Percentiles rank a stretch among this genome's conserved stretches.
Evolutionary conservation across 179 eudicot species (phyloP).

Genomic region (Spinacia oleracea): DNA sequence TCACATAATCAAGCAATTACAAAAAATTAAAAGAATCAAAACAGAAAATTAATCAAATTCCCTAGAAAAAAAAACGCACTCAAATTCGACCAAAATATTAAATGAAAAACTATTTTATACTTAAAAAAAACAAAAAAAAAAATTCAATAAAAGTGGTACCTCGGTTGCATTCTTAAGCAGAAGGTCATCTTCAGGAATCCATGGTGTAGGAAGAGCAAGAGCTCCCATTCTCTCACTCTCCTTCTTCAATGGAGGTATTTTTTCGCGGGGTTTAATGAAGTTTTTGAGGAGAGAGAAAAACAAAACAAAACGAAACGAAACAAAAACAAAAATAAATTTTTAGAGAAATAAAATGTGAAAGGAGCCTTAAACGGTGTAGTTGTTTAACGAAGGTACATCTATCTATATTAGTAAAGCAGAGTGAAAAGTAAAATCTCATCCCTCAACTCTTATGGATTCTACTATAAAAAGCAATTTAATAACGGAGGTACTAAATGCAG

Average conservation of each 20-base stretch:
- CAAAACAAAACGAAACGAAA: background rate
- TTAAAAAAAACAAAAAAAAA: too few species aligned
- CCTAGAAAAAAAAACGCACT: background rate
- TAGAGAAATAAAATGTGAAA: background rate
- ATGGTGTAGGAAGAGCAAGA: conserved; percentile 44
- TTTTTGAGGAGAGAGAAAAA: background rate
- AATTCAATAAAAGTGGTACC: conserved; percentile 37
- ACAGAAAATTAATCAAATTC: background rate
- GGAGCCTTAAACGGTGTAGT: too few species aligned
- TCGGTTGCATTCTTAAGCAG: conserved; percentile 64
- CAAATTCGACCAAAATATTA: background rate
- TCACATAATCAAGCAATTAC: background rate
- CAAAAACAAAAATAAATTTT: too few species aligned
- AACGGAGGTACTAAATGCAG: too few species aligned
- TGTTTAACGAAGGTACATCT: too few species aligned
- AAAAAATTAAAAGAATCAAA: background rate
- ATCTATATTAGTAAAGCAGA: too few species aligned
- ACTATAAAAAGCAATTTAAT: too few species aligned
- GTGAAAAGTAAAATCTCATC: too few species aligned
- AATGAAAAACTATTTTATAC: background rate
- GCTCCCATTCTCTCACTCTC: conserved; percentile 51
- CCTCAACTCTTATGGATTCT: too few species aligned
- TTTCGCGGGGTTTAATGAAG: conserved; percentile 8
- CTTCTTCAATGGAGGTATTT: conserved; percentile 2
- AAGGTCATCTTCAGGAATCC: conserved; percentile 66